These are phyloP conservation scores for Barbarea vulgaris DNA, from an alignment of 345 rosid species.

Conservation along the genomic window DNA sequence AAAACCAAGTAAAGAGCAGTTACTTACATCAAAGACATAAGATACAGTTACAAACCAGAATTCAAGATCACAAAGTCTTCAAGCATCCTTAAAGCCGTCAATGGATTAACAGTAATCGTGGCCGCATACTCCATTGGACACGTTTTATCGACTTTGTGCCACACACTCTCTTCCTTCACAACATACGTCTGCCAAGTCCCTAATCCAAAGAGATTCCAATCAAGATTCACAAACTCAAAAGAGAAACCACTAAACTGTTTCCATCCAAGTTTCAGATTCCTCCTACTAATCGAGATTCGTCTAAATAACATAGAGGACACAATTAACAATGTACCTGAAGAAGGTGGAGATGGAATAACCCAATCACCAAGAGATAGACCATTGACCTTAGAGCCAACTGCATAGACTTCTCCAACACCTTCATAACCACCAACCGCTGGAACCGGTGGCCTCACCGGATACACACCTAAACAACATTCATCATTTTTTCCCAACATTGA, in stretches of 20 bases:
- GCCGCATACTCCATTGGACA: slow-evolving; percentile 87
- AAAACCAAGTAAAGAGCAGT: slow-evolving; percentile 4
- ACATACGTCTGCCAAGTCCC: slow-evolving; percentile 88
- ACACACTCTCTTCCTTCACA: slow-evolving; percentile 70
- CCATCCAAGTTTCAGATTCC: slow-evolving; percentile 6
- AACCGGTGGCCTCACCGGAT: slow-evolving; percentile 83
- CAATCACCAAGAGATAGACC: slow-evolving; percentile 69
- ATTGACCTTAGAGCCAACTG: slow-evolving; percentile 70
- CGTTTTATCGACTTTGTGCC: slow-evolving; percentile 80
- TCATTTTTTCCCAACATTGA: not conserved
- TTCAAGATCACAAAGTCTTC: slow-evolving; percentile 67
- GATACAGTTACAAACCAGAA: slow-evolving; percentile 48
- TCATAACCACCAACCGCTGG: slow-evolving; percentile 96
- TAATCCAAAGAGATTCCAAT: slow-evolving; percentile 10
- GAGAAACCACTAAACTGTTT: not conserved
- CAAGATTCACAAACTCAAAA: not conserved
- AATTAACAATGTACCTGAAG: slow-evolving; percentile 54
- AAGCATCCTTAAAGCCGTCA: slow-evolving; percentile 86
- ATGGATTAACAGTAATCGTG: slow-evolving; percentile 84
- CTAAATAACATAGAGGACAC: not conserved
- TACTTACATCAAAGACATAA: not conserved
- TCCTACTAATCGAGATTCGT: not conserved
- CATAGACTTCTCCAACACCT: slow-evolving; percentile 84
- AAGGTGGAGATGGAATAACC: slow-evolving; percentile 89
- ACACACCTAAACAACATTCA: slow-evolving; percentile 58